Conservation (phyloP, 78 protist genomes). For the Capsaspora owczarzaki region DNA sequence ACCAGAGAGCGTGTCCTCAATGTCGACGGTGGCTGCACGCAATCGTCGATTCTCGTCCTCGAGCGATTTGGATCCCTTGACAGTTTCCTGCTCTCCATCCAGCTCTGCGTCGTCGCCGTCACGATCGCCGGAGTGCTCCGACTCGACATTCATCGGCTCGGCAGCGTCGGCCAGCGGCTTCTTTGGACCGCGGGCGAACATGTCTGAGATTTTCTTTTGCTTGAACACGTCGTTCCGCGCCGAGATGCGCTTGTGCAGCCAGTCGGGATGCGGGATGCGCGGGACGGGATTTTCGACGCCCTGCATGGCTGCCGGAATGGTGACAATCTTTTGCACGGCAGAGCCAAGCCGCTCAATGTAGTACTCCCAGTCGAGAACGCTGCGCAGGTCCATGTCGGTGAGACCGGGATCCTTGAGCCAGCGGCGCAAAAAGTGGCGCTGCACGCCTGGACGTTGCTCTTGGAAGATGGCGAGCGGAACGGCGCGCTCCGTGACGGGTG, state of each 20-base stretch:
- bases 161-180: neutral
- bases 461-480: slow-evolving; percentile 85
- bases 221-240: slow-evolving; percentile 15
- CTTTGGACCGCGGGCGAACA: neutral
- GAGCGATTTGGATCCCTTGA: neutral
- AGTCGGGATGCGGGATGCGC: slow-evolving; percentile 91
- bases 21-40: neutral
- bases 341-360: slow-evolving; percentile 71
- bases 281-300: slow-evolving; percentile 86
- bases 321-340: slow-evolving; percentile 89
- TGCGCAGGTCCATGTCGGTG: slow-evolving; percentile 43
- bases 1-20: slow-evolving; percentile 6
- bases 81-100: neutral
- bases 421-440: slow-evolving; percentile 18
- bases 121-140: neutral
- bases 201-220: neutral
- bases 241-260: slow-evolving; percentile 68
- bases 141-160: neutral
- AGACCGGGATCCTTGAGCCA: slow-evolving; percentile 30
- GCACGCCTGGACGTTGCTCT: slow-evolving; percentile 4
- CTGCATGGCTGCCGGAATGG: slow-evolving; percentile 97
- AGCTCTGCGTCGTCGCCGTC: neutral
- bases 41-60: neutral
- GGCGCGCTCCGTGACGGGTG: slow-evolving; percentile 91
- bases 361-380: slow-evolving; percentile 94